Conservation (phyloP, 2,329 filamentous ascomycete species). For the Chaetomium olivaceum region DNA sequence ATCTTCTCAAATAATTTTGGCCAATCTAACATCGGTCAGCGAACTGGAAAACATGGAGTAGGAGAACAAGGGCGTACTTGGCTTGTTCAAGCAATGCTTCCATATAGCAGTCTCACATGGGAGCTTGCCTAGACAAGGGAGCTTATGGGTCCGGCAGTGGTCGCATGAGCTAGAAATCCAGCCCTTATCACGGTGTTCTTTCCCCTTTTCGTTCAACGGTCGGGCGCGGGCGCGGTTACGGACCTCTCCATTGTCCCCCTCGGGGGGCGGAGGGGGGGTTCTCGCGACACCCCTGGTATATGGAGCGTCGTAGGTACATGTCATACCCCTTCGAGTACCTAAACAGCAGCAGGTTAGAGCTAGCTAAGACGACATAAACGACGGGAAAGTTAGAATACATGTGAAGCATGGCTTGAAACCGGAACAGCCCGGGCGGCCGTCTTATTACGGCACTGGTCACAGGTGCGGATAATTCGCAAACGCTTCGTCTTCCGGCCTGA, state of each 20-base stretch:
- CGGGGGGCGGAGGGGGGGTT: constrained; percentile 25
- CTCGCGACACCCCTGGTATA: constrained; percentile 19
- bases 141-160: constrained; percentile 15
- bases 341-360: neutral
- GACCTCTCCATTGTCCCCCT: neutral
- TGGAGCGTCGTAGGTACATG: constrained; percentile 26
- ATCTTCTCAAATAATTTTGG: constrained; percentile 23
- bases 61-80: constrained; percentile 10
- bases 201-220: constrained; percentile 11
- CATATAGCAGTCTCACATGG: constrained; percentile 31
- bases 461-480: constrained; percentile 24
- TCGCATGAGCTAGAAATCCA: constrained; percentile 22
- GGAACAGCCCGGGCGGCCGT: constrained; percentile 8
- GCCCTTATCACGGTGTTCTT: constrained; percentile 13
- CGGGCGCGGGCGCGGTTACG: constrained; percentile 16
- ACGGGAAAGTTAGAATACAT: constrained; percentile 16
- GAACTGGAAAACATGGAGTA: neutral
- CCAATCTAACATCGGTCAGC: constrained; percentile 11
- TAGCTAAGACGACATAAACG: neutral
- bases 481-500: constrained; percentile 8
- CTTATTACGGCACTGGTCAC: constrained; percentile 25
- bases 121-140: constrained; percentile 22
- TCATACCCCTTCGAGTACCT: constrained; percentile 21
- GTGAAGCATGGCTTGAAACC: constrained; percentile 28
- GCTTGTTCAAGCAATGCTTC: constrained; percentile 25